Percentiles rank a stretch among this genome's conserved stretches.
Conservation (phyloP, 177 flowering plant species). For the Vitis hybrid region DNA sequence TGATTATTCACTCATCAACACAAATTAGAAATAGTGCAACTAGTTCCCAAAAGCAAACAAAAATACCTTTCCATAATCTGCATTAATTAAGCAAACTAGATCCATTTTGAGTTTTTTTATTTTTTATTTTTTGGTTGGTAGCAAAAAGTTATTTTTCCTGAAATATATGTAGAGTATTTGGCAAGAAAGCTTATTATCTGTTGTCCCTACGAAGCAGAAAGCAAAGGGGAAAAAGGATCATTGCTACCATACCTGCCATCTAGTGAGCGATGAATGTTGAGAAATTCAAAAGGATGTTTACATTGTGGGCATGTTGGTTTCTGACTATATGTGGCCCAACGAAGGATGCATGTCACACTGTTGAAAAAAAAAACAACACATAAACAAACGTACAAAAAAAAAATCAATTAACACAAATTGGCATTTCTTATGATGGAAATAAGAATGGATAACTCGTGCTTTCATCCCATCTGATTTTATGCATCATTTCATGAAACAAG, state of each 20-base stretch:
- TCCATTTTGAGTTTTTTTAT: no score
- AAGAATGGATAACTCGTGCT: neutral
- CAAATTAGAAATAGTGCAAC: no score
- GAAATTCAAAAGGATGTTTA: constrained; percentile 75
- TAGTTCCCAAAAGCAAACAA: no score
- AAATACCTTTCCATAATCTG: no score
- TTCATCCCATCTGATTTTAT: neutral
- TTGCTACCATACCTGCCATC: constrained; percentile 70
- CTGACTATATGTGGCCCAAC: constrained; percentile 76
- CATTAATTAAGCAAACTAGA: no score
- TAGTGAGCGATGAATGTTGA: constrained; percentile 75
- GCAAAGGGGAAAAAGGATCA: neutral
- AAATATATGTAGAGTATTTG: no score
- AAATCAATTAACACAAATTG: constrained; percentile 5
- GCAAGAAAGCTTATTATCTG: no score
- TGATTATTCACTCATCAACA: no score
- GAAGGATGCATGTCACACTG: constrained; percentile 89
- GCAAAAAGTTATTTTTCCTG: no score
- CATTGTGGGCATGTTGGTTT: constrained; percentile 91
- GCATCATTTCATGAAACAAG: neutral
- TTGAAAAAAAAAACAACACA: constrained; percentile 8
- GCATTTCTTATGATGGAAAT: neutral
- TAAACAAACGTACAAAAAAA: constrained; percentile 1
- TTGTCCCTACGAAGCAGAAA: neutral
- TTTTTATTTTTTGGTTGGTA: no score